phyloP scores from a whole-genome alignment of 23 red algal species.

The Gracilaria caudata region DNA sequence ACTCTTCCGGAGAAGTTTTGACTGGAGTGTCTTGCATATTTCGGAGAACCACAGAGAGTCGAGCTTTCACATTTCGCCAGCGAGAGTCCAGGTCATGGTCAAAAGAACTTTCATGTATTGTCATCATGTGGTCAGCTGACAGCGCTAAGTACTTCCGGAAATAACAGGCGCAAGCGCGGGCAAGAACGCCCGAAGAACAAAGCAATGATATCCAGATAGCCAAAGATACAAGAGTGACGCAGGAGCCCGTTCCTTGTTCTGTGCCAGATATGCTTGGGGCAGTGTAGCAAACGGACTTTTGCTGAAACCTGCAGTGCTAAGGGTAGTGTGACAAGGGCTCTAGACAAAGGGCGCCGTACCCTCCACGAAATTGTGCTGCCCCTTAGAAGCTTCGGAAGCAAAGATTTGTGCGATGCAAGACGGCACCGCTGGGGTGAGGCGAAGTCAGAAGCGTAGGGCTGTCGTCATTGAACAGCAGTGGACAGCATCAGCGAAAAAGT shows the following conservation, averaged over 20 bases:
- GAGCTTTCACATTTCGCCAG: constrained; percentile 46
- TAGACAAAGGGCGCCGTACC: background rate
- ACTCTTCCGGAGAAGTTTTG: constrained; percentile 25
- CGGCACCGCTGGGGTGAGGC: too few species aligned
- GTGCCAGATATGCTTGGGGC: background rate
- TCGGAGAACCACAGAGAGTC: constrained; percentile 22
- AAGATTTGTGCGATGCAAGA: background rate
- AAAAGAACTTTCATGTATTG: constrained; percentile 1
- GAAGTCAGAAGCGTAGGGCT: too few species aligned
- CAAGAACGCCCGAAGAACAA: background rate
- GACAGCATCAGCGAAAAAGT: too few species aligned
- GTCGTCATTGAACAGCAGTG: too few species aligned
- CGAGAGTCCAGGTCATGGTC: constrained; percentile 52
- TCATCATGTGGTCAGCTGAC: constrained; percentile 1
- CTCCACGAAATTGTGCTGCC: background rate
- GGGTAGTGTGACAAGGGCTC: background rate
- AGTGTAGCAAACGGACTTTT: background rate
- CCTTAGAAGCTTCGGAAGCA: background rate
- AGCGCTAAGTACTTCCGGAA: background rate
- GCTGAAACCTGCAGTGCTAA: too few species aligned
- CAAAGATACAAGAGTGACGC: background rate
- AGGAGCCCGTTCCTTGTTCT: background rate
- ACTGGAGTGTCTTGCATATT: constrained; percentile 40
- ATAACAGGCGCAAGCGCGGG: background rate
- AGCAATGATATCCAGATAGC: background rate